Evolutionary conservation across 345 rosid species (phyloP), one percentile per base, ranked within the genome.

Genomic region (Cardamine resedifolia): DNA sequence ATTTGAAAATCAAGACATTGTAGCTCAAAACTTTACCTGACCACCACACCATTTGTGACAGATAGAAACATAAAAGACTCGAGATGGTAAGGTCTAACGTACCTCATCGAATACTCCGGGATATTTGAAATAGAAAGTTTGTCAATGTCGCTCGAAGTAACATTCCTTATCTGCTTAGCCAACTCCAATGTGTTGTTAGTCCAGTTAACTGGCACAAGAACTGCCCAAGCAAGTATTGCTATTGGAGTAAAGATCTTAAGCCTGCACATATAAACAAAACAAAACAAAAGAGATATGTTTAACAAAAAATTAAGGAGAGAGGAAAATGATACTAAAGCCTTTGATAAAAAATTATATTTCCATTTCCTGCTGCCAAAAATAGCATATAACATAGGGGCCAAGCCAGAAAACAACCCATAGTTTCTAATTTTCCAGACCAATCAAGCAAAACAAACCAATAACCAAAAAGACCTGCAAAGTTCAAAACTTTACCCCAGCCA

Each of bases 211-310:
- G 99, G 99, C 33, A 92, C 92, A 76, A 92, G 83, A 68, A 88
- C 76, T 11, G 90, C 78, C 95, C 92, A 92, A 3, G 96, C 96
- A 73, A 92, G 78, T 43, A 83, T 38, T 45, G 96, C 83, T 68
- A 92, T 77, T 16, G 98, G 98, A 72, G 83, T 69, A 79, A 91
- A 95, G 69, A 95, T 88, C 88, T 95, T 95, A 64, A 95, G 87
- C 59, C 97, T 91, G 84, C 82, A 61, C 43, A 50, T 26, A 28
- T 8, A 10, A 36, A 36, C 0, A 58, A 57, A 21, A 49, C 62
- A 47, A n/a, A n/a, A n/a, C n/a, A n/a, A 20, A n/a, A 38, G 58
- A 44, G 12, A 62, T 7, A 8, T 18, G 20, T 72, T n/a, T 3
- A 67, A 6, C 9, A 53, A 52, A 53, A 3, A 14, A 53, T 23